A percentile compares a stretch with the other conserved stretches of the same genome.
phyloP scores from a whole-genome alignment of 225 moss, liverwort and hornwort genomes.

The Asterella californica region DNA sequence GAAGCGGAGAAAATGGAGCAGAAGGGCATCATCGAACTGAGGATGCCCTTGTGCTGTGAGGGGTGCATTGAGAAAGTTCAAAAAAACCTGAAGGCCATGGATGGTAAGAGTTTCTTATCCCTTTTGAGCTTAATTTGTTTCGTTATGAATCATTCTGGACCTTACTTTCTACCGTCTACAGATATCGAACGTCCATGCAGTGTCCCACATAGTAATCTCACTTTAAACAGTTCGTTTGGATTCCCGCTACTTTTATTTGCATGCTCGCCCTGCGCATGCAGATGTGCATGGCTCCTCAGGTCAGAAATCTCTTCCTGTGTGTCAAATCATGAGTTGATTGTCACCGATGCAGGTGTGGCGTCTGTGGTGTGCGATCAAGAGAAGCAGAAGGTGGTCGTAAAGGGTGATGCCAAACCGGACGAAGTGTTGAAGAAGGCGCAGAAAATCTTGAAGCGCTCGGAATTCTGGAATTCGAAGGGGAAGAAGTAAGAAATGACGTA shows the following conservation, averaged over 20 bases:
- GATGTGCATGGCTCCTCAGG: too few species aligned
- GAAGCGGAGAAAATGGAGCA: neutral
- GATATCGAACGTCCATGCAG: neutral
- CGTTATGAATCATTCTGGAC: too few species aligned
- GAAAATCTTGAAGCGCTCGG: slow-evolving; percentile 10
- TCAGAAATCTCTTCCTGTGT: neutral
- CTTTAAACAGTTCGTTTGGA: too few species aligned
- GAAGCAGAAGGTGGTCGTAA: slow-evolving; percentile 18
- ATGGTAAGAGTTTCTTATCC: slow-evolving; percentile 4
- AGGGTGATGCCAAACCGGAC: slow-evolving; percentile 6
- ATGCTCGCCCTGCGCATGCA: too few species aligned
- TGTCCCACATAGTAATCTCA: neutral
- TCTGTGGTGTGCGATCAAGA: slow-evolving; percentile 4
- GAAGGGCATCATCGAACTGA: slow-evolving; percentile 10
- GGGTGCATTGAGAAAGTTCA: slow-evolving; percentile 7
- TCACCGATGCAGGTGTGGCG: slow-evolving; percentile 6
- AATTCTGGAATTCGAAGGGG: slow-evolving; percentile 17
- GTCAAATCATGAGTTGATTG: too few species aligned
- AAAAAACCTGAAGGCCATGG: slow-evolving; percentile 11
- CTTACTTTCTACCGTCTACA: too few species aligned
- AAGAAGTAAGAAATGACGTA: neutral
- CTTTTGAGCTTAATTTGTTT: neutral
- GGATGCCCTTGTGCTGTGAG: slow-evolving; percentile 16
- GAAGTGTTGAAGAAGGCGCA: slow-evolving; percentile 11
- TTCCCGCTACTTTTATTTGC: too few species aligned